Evolutionary conservation across 148 eudicot genomes (phyloP).

Genomic region (Drosera capensis): DNA sequence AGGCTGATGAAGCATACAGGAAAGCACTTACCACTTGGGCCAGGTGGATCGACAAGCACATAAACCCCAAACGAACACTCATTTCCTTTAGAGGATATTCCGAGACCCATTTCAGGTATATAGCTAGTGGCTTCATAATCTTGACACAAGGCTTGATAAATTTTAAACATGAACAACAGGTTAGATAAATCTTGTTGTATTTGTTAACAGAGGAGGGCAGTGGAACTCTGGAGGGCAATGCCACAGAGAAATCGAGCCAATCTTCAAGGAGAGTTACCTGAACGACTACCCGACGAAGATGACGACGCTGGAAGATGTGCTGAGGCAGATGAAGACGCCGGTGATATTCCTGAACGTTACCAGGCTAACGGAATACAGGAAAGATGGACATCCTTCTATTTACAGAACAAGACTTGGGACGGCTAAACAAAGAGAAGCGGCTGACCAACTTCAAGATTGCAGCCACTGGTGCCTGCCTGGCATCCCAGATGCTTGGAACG

Average conservation of each 20-base stretch:
- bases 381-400: conserved; percentile 83
- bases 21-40: conserved; percentile 81
- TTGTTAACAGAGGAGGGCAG: conserved; percentile 61
- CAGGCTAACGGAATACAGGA: conserved; percentile 73
- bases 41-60: conserved; percentile 61
- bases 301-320: conserved; percentile 45
- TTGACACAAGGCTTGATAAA: too few species aligned
- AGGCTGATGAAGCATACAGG: conserved; percentile 59
- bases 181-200: not conserved
- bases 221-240: conserved; percentile 99
- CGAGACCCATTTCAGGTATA: conserved; percentile 69
- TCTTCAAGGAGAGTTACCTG: conserved; percentile 42
- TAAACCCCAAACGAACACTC: conserved; percentile 44
- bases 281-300: conserved; percentile 62
- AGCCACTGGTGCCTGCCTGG: conserved; percentile 99
- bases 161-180: not conserved
- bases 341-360: conserved; percentile 69
- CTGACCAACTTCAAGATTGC: conserved; percentile 57
- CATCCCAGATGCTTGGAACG: conserved; percentile 86
- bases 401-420: conserved; percentile 39
- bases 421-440: conserved; percentile 24
- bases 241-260: conserved; percentile 74
- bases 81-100: conserved; percentile 87
- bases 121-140: not conserved
- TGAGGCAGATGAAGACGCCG: conserved; percentile 58